phyloP scores from a whole-genome alignment of 306 rosid species.

The Boehmeria nivea region DNA sequence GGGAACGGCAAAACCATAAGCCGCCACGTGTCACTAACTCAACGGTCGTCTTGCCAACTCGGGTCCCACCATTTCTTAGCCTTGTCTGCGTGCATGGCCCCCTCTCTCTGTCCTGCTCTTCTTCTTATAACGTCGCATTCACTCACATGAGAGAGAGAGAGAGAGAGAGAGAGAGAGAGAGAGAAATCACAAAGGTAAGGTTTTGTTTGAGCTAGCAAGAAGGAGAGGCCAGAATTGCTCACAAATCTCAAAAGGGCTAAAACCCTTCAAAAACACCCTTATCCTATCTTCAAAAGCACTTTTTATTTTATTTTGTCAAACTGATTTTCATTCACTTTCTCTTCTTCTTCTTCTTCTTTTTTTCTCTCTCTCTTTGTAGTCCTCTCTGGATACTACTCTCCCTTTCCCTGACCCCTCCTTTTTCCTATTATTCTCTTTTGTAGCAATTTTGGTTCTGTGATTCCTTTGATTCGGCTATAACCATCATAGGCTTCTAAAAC shows the following conservation, averaged over 20 bases:
- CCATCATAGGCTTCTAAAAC: neutral
- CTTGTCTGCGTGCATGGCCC: conserved; percentile 21
- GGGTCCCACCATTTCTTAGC: conserved; percentile 12
- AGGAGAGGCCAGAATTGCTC: conserved; percentile 56
- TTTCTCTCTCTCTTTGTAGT: neutral
- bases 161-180: neutral
- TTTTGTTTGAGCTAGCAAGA: conserved; percentile 27
- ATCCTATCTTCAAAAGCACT: conserved; percentile 72
- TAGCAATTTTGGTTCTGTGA: no score
- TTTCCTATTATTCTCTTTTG: no score
- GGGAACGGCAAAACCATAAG: conserved; percentile 17
- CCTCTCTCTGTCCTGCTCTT: conserved; percentile 1
- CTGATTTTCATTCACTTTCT: neutral
- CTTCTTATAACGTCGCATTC: conserved; percentile 17
- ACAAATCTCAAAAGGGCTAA: conserved; percentile 46
- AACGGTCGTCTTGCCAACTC: conserved; percentile 13
- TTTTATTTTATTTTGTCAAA: neutral
- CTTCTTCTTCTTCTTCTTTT: neutral
- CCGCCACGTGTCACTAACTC: conserved; percentile 41
- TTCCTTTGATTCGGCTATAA: neutral
- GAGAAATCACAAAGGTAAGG: conserved; percentile 39
- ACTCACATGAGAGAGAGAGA: conserved; percentile 1
- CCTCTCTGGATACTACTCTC: neutral
- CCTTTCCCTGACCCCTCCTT: neutral
- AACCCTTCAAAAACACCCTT: conserved; percentile 43